These are phyloP conservation scores for Vanilla planifolia DNA, from an alignment of 106 monocot species.

Conservation along the genomic window DNA sequence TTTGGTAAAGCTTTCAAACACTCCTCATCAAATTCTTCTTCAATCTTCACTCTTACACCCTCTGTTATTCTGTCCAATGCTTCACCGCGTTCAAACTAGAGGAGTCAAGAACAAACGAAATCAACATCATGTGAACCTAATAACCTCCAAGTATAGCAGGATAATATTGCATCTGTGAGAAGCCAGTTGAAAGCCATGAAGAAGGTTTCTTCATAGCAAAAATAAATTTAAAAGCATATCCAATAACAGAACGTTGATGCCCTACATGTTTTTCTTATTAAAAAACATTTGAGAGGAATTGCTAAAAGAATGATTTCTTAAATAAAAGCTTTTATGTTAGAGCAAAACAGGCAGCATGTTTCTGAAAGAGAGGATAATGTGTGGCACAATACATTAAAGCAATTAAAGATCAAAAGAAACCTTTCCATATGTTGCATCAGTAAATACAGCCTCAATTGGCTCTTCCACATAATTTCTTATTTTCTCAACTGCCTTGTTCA, in stretches of 20 bases:
- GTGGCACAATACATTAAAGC: neutral
- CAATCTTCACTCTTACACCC: constrained; percentile 66
- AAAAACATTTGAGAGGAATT: neutral
- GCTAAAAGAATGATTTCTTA: neutral
- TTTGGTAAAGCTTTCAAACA: constrained; percentile 72
- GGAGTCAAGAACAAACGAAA: constrained; percentile 6
- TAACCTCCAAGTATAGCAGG: too few species aligned
- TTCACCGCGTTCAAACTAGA: constrained; percentile 96
- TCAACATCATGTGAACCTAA: too few species aligned
- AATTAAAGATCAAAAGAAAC: constrained; percentile 19
- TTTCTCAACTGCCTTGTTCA: constrained; percentile 63
- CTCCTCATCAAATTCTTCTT: constrained; percentile 91
- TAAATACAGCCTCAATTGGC: constrained; percentile 81
- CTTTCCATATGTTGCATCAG: constrained; percentile 91
- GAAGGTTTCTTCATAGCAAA: neutral
- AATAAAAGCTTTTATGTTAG: neutral
- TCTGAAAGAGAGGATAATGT: neutral
- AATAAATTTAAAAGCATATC: too few species aligned
- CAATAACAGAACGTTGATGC: too few species aligned
- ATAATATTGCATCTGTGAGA: neutral
- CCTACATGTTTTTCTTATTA: neutral
- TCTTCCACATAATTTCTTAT: constrained; percentile 53
- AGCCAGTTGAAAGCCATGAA: neutral
- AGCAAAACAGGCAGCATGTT: neutral
- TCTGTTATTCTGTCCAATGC: constrained; percentile 86